These are phyloP conservation scores for Neonectria coccinea DNA, from an alignment of 2,329 filamentous ascomycete genomes.

Conservation along the genomic window DNA sequence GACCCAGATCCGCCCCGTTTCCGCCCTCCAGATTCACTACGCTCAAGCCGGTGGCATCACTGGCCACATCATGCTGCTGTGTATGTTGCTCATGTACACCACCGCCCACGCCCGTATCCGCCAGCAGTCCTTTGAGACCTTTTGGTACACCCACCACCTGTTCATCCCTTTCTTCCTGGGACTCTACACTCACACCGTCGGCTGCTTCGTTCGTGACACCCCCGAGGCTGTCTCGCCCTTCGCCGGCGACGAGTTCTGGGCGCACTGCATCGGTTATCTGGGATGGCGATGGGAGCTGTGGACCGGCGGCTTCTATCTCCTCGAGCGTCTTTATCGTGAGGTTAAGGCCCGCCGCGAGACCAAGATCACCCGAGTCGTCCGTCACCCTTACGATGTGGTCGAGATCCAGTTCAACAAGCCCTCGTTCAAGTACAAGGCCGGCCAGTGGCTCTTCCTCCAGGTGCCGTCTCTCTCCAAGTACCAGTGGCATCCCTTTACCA, in stretches of 20 bases:
- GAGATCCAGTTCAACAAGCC: slow-evolving; percentile 98
- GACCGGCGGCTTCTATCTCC: slow-evolving; percentile 85
- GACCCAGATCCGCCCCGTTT: slow-evolving; percentile 81
- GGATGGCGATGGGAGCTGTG: slow-evolving; percentile 98
- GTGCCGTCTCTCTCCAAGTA: slow-evolving; percentile 87
- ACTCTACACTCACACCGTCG: slow-evolving; percentile 94
- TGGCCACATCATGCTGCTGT: slow-evolving; percentile 97
- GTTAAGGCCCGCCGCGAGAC: slow-evolving; percentile 85
- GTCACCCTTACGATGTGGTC: slow-evolving; percentile 96
- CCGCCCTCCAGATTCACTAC: slow-evolving; percentile 92
- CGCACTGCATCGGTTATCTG: slow-evolving; percentile 92
- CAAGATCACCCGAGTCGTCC: slow-evolving; percentile 91
- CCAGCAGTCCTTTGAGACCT: slow-evolving; percentile 97
- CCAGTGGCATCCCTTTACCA: slow-evolving; percentile 99
- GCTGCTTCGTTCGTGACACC: slow-evolving; percentile 94
- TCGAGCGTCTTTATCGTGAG: slow-evolving; percentile 92
- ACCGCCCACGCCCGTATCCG: slow-evolving; percentile 93
- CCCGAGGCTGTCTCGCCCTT: slow-evolving; percentile 81
- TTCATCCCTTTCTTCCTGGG: slow-evolving; percentile 95
- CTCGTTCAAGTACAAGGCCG: slow-evolving; percentile 97
- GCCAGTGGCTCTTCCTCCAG: slow-evolving; percentile 98
- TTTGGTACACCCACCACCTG: slow-evolving; percentile 99
- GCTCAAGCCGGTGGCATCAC: slow-evolving; percentile 90
- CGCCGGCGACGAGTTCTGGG: slow-evolving; percentile 84
- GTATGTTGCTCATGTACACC: slow-evolving; percentile 98